Evolutionary conservation across 495 filamentous ascomycete species (phyloP).

Genomic region (Xylaria cubensis): DNA sequence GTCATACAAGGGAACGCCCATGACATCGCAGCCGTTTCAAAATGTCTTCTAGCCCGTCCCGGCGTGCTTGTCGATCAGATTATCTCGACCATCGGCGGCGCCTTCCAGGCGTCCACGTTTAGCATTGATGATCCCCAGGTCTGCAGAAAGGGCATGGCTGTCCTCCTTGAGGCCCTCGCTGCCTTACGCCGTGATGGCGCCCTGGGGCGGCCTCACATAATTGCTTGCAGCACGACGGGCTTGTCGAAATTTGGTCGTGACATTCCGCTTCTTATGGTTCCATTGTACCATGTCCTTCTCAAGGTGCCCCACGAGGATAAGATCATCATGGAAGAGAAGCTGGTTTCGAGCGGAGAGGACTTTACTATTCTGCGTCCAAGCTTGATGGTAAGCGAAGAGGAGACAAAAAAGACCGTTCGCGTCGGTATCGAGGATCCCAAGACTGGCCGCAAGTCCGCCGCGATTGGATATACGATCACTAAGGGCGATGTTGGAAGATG

Average conservation of each 20-base stretch:
- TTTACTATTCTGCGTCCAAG: constrained; percentile 58
- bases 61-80: constrained; percentile 46
- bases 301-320: constrained; percentile 65
- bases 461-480: constrained; percentile 55
- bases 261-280: constrained; percentile 55
- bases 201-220: constrained; percentile 50
- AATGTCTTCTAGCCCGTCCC: constrained; percentile 40
- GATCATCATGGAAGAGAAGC: constrained; percentile 60
- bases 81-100: constrained; percentile 56
- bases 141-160: constrained; percentile 57
- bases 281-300: constrained; percentile 60
- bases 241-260: constrained; percentile 56
- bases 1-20: constrained; percentile 61
- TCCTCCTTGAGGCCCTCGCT: constrained; percentile 53
- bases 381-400: constrained; percentile 35
- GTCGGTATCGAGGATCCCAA: constrained; percentile 50
- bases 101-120: constrained; percentile 36
- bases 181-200: constrained; percentile 29
- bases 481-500: constrained; percentile 51
- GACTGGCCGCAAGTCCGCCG: constrained; percentile 38
- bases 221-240: constrained; percentile 62
- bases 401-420: constrained; percentile 39
- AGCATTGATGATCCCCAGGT: constrained; percentile 61
- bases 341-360: constrained; percentile 44
- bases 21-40: constrained; percentile 49